Percentiles rank a stretch among this genome's conserved stretches.
phyloP scores from a whole-genome alignment of 306 rosid species.

The Arachis hypogaea region DNA sequence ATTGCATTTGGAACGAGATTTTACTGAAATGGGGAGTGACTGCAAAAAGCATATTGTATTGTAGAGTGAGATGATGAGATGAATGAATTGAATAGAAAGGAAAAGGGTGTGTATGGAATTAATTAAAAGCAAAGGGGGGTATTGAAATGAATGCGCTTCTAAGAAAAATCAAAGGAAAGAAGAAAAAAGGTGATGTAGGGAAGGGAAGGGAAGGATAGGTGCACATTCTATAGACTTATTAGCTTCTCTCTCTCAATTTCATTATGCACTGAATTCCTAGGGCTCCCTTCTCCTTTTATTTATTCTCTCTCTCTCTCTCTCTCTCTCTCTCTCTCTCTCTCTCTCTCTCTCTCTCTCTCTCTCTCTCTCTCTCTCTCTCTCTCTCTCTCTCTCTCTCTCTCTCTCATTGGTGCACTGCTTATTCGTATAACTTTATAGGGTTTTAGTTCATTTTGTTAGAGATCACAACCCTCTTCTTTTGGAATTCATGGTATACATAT shows the following conservation, averaged over 20 bases:
- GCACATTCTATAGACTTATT: neutral
- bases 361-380: no score
- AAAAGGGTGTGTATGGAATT: slow-evolving; percentile 31
- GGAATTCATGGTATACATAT: no score
- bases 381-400: no score
- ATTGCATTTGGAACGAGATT: slow-evolving; percentile 32
- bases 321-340: no score
- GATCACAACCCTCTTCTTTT: no score
- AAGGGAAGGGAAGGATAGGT: neutral
- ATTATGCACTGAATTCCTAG: no score
- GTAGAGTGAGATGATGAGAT: neutral
- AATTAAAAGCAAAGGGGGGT: neutral
- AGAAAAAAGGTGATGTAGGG: slow-evolving; percentile 18
- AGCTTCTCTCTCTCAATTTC: slow-evolving; percentile 15
- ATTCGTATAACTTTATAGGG: no score
- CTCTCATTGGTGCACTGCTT: no score
- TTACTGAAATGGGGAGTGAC: slow-evolving; percentile 42
- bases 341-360: no score
- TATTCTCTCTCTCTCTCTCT: no score
- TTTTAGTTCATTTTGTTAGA: no score
- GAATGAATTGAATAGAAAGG: slow-evolving; percentile 28
- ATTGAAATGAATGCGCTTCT: slow-evolving; percentile 38
- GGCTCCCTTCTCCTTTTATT: no score
- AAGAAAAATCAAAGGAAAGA: slow-evolving; percentile 33
- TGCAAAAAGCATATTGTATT: slow-evolving; percentile 42